Base-by-base conservation (phyloP, 139 green algal genomes). In the Spirogloea muscicola region DNA sequence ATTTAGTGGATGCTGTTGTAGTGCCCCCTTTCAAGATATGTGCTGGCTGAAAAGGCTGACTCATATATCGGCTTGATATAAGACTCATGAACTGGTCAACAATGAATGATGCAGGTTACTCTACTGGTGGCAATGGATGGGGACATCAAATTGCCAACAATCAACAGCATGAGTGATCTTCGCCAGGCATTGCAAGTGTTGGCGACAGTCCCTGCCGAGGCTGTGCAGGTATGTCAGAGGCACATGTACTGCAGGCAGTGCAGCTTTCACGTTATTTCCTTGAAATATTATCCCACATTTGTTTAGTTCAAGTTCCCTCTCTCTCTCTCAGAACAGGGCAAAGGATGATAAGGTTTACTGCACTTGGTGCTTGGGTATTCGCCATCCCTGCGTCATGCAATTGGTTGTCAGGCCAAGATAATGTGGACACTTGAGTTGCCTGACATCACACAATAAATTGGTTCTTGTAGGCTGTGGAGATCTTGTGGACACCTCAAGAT, bases 401-500 rank as follows among this genome's bases (percentile, higher is more conserved):
- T n/a, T 52, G 13, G 43, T 52, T 52, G 16, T 52, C 43, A 10
- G 10, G 43, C 43, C 7, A 37, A 6, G n/a, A 58, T 2, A n/a
- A 2, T n/a, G n/a, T n/a, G n/a, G n/a, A 21, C 6, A 3, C 27
- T 58, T 68, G 59, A 10, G 1, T 39, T 73, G 75, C n/a, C n/a
- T n/a, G n/a, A n/a, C n/a, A 16, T 16, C 10, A 16, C 43, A 52
- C 13, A 52, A n/a, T 52, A 52, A 52, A n/a, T n/a, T n/a, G 13
- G 16, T 52, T 16, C 13, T 52, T 52, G 29, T 81, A 97, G 66
- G 94, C 94, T 0, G 91, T 97, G 37, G 94, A 98, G 85, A 87
- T 98, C 55, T 80, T 98, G 72, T 98, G 94, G 94, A 97, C 92
- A 0, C 94, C 94, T 0, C 89, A 98, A 83, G 92, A 92, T 48